Evolutionary conservation across 129 eudicot species (phyloP).

Genomic region (Saussurea involucrata): DNA sequence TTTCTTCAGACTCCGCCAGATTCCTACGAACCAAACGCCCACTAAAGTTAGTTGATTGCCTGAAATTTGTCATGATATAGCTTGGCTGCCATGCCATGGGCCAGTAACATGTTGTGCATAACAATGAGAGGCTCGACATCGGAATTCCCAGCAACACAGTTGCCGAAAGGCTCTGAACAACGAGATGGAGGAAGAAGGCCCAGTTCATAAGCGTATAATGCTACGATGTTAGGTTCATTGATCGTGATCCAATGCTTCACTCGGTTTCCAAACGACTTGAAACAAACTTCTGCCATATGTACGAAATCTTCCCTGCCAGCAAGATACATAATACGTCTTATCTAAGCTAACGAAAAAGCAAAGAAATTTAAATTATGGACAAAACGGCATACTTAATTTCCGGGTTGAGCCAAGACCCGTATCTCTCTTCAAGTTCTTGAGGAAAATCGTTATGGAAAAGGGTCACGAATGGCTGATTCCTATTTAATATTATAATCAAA

Average conservation of each 20-base stretch:
- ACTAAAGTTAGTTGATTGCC: constrained; percentile 30
- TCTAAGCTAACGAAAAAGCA: background rate
- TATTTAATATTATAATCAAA: constrained; percentile 7
- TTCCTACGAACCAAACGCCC: too few relatives aligned
- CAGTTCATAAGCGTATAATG: constrained; percentile 29
- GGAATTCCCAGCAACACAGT: constrained; percentile 69
- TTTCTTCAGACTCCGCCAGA: too few relatives aligned
- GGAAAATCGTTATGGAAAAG: constrained; percentile 65
- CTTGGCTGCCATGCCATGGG: constrained; percentile 78
- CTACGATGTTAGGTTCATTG: constrained; percentile 71
- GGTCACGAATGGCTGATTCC: constrained; percentile 84
- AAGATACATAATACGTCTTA: background rate
- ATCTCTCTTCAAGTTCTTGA: constrained; percentile 77
- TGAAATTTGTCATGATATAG: constrained; percentile 53
- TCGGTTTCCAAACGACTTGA: constrained; percentile 66
- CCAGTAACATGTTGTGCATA: constrained; percentile 72
- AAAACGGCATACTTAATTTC: constrained; percentile 53
- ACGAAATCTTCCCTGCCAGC: constrained; percentile 68
- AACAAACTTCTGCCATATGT: constrained; percentile 60
- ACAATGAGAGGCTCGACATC: constrained; percentile 71
- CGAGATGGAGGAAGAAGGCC: constrained; percentile 62
- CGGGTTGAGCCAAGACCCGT: constrained; percentile 73
- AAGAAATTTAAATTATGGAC: background rate
- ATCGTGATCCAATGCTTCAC: constrained; percentile 76
- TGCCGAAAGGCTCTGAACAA: constrained; percentile 70